Evolutionary conservation across 305 asterid genomes (phyloP).

Genomic region (Vinca major): DNA sequence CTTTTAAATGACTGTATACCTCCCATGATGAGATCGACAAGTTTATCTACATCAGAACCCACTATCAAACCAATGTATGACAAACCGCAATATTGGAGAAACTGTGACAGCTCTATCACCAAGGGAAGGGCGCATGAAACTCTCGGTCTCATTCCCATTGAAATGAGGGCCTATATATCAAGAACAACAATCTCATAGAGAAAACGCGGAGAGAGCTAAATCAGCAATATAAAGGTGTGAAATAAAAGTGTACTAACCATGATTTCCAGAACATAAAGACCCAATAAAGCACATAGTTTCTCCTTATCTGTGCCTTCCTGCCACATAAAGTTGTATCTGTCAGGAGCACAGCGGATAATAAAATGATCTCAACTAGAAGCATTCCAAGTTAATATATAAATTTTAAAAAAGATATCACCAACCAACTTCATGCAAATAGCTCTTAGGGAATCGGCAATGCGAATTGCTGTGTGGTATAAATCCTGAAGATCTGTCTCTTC

Average conservation of each 20-base stretch:
- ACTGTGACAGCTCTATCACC: slow-evolving; percentile 50
- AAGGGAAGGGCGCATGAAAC: slow-evolving; percentile 33
- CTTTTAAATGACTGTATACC: slow-evolving; percentile 28
- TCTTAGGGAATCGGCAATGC: slow-evolving; percentile 57
- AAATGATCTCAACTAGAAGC: slow-evolving; percentile 16
- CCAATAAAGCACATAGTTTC: slow-evolving; percentile 54
- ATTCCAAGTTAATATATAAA: not conserved
- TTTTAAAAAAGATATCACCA: slow-evolving; percentile 17
- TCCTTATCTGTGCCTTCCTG: slow-evolving; percentile 53
- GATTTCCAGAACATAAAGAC: slow-evolving; percentile 72
- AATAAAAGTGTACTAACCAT: slow-evolving; percentile 51
- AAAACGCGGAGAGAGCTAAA: slow-evolving; percentile 17
- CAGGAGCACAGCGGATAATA: slow-evolving; percentile 12
- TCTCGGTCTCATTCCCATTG: slow-evolving; percentile 38
- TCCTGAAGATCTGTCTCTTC: slow-evolving; percentile 40
- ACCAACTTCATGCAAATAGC: slow-evolving; percentile 54
- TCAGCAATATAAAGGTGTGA: slow-evolving; percentile 10
- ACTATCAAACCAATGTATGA: slow-evolving; percentile 61
- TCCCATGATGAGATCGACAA: slow-evolving; percentile 32
- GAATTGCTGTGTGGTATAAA: slow-evolving; percentile 42
- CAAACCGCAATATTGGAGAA: slow-evolving; percentile 49
- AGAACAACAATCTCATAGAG: slow-evolving; percentile 15
- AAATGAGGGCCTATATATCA: slow-evolving; percentile 63
- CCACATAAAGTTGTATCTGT: slow-evolving; percentile 17
- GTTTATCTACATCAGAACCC: slow-evolving; percentile 46